Conservation (phyloP, 495 filamentous ascomycete species). For the Lophium mytilinum region DNA sequence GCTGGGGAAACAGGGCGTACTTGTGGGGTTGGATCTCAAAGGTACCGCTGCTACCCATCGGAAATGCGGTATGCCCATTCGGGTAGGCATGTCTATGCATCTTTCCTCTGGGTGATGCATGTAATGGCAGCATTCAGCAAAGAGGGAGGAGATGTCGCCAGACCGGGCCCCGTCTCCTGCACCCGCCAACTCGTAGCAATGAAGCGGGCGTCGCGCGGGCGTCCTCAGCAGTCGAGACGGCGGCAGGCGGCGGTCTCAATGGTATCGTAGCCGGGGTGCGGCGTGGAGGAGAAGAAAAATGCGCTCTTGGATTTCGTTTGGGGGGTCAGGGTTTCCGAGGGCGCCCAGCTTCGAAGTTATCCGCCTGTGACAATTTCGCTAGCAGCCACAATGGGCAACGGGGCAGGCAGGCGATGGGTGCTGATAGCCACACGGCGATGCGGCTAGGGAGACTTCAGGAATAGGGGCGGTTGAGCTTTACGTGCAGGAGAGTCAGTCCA, state of each 20-base stretch:
- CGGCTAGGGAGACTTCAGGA: not conserved
- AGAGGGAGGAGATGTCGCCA: slow-evolving; percentile 16
- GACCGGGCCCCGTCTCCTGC: slow-evolving; percentile 21
- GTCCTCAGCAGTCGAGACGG: not conserved
- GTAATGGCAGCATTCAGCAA: slow-evolving; percentile 30
- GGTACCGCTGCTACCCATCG: slow-evolving; percentile 46
- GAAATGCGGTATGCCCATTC: slow-evolving; percentile 67
- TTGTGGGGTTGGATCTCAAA: slow-evolving; percentile 88
- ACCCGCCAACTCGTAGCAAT: slow-evolving; percentile 15
- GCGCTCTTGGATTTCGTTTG: no score
- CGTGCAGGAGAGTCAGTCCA: no score
- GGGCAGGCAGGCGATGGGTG: not conserved
- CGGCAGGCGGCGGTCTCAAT: not conserved
- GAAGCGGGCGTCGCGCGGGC: slow-evolving; percentile 1
- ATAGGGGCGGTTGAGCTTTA: no score
- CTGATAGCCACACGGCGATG: not conserved
- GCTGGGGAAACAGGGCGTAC: slow-evolving; percentile 40
- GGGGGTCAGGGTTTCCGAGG: no score
- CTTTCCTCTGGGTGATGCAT: slow-evolving; percentile 35
- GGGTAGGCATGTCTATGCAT: slow-evolving; percentile 59
- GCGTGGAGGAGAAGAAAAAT: no score
- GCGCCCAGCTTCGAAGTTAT: not conserved
- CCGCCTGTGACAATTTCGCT: slow-evolving; percentile 14
- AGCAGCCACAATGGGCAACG: not conserved
- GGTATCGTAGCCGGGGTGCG: not conserved